phyloP scores from a whole-genome alignment of 1,139 yeast genomes.

The Suhomyces coccinellae region DNA sequence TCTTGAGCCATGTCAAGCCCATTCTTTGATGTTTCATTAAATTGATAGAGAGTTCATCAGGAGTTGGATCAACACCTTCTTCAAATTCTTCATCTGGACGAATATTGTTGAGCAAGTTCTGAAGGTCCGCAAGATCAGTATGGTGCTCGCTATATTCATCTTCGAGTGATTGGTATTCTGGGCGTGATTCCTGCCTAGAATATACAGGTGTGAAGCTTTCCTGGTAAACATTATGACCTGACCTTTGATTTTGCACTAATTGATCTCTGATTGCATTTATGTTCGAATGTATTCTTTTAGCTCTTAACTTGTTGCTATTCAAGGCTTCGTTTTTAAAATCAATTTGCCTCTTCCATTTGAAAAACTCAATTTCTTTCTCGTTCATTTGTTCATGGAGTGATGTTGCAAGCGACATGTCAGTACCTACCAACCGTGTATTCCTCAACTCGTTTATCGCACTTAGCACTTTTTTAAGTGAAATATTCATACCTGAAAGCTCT shows the following conservation, averaged over 20 bases:
- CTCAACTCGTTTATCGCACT: conserved; percentile 1
- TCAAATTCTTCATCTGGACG: conserved; percentile 53
- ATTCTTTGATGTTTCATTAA: conserved; percentile 81
- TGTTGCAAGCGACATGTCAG: neutral
- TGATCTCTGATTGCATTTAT: conserved; percentile 1
- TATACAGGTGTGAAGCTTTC: neutral
- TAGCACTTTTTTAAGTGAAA: neutral
- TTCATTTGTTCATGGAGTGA: conserved; percentile 2
- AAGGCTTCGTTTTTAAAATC: neutral
- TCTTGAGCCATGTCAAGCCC: conserved; percentile 79
- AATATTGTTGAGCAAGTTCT: conserved; percentile 64
- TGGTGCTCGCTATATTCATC: neutral
- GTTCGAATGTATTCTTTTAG: neutral
- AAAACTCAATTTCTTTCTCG: conserved; percentile 9
- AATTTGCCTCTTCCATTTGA: conserved; percentile 2
- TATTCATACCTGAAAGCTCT: conserved; percentile 3
- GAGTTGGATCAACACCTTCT: conserved; percentile 58
- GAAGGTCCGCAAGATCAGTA: conserved; percentile 26
- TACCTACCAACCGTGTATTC: neutral
- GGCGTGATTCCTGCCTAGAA: neutral
- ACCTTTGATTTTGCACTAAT: neutral
- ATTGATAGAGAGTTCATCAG: conserved; percentile 62
- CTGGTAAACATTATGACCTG: neutral
- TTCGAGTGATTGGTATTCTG: neutral
- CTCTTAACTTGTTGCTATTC: neutral